Base-by-base conservation (phyloP, 2,329 filamentous ascomycete genomes). In the Xylariaceae sp. region DNA sequence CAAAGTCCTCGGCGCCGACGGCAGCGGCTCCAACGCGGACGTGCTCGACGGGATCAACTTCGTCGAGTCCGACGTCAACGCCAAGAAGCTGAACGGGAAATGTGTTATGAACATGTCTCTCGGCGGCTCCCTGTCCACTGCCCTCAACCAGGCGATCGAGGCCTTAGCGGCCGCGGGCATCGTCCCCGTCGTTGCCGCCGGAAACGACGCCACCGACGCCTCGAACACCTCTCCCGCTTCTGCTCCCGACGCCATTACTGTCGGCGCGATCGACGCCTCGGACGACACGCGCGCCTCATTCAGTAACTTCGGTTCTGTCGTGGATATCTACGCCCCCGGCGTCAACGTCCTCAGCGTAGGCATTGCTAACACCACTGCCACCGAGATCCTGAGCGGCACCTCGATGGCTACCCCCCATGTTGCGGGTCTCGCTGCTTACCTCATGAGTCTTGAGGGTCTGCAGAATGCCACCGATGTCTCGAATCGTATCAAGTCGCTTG, bases 371-470 rank as follows among this genome's bases (percentile, higher is more conserved):
- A 64, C 76, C 56, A 74, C 64, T 17, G 71, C 64, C 49, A 72
- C 67, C 40, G 64, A 64, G 27, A 62, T 60, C 16, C 65, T 80
- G 38, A 76, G 71, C 55, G 78, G 77, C 42, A 80, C 78, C 50
- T 77, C 75, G 50, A 85, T 85, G 82, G 82, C 84, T 21, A 75
- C 76, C 11, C 84, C 84, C 2, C 83, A 86, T 61, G 74, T 87
- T 43, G 76, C 80, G 38, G 85, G 85, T 38, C 70, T 88, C 3
- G 81, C 80, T 12, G 82, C 82, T 22, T 88, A 87, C 65, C 67
- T 88, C 23, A 81, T 87, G 69, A 57, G 67, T 42, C 71, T 81
- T 44, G 75, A 80, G 65, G 57, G 64, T 42, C 63, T 82, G 49
- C 69, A 63, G 6, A 64, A 66, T 39, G 68, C 76, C 20, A 65